phyloP scores from a whole-genome alignment of 2,329 filamentous ascomycete species.

The Verticillium longisporum region DNA sequence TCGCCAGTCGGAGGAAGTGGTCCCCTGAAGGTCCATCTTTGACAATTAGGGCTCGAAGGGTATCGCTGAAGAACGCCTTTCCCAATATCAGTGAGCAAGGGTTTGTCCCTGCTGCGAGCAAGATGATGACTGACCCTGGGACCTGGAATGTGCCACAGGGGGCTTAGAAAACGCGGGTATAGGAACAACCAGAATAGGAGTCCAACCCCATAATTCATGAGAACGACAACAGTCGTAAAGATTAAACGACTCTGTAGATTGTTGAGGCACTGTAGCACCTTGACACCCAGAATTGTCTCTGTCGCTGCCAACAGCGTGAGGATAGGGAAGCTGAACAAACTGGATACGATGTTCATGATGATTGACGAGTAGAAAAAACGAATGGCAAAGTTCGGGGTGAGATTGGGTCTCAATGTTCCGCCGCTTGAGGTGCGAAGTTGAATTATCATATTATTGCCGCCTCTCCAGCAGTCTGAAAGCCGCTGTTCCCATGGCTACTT shows the following conservation, averaged over 20 bases:
- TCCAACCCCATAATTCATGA: constrained; percentile 13
- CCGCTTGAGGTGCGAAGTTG: background rate
- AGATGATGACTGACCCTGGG: constrained; percentile 6
- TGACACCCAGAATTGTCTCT: constrained; percentile 20
- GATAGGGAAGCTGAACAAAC: constrained; percentile 16
- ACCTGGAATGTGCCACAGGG: constrained; percentile 14
- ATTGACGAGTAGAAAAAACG: background rate
- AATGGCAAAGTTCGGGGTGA: background rate
- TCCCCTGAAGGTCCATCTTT: constrained; percentile 16
- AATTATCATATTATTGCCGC: background rate
- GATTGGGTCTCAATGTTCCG: background rate
- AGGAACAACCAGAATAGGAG: constrained; percentile 11
- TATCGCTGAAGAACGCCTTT: constrained; percentile 9
- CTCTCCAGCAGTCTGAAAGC: background rate
- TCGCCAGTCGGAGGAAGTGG: constrained; percentile 15
- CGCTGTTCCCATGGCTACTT: background rate
- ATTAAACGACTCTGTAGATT: constrained; percentile 9
- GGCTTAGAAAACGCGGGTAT: constrained; percentile 15
- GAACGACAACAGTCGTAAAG: constrained; percentile 7
- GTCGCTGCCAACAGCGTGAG: constrained; percentile 15
- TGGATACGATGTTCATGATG: constrained; percentile 6
- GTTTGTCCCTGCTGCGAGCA: background rate
- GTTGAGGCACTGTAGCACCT: constrained; percentile 15
- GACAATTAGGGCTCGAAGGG: constrained; percentile 11
- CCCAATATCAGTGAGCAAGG: background rate